phyloP scores from a whole-genome alignment of 768 basidiomycete species.

The Suillus clintonianus region DNA sequence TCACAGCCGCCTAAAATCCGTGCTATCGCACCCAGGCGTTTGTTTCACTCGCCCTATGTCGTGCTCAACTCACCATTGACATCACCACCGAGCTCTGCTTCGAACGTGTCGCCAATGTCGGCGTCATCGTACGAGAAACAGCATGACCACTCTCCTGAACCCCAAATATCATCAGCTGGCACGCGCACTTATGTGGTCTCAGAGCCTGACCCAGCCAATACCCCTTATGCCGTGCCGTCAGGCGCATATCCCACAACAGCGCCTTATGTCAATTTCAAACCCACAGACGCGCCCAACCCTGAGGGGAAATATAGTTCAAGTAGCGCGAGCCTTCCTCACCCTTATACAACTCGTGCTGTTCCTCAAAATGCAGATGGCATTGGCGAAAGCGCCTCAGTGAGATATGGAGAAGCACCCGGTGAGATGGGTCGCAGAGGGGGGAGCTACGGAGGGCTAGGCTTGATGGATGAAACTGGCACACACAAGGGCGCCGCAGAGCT shows the following conservation, averaged over 20 bases:
- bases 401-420: slow-evolving; percentile 44
- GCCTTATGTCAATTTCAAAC: slow-evolving; percentile 44
- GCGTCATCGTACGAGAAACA: slow-evolving; percentile 62
- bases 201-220: slow-evolving; percentile 63
- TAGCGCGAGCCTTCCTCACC: slow-evolving; percentile 43
- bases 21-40: slow-evolving; percentile 31
- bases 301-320: slow-evolving; percentile 45
- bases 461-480: slow-evolving; percentile 47
- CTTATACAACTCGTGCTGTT: slow-evolving; percentile 43
- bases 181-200: slow-evolving; percentile 73
- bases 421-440: slow-evolving; percentile 46
- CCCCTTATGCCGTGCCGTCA: slow-evolving; percentile 68
- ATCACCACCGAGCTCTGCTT: slow-evolving; percentile 31
- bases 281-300: slow-evolving; percentile 42
- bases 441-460: slow-evolving; percentile 41
- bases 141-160: slow-evolving; percentile 51
- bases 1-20: not conserved
- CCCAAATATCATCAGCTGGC: slow-evolving; percentile 43
- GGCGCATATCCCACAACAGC: slow-evolving; percentile 62
- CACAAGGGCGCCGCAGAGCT: slow-evolving; percentile 38
- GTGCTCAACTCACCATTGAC: slow-evolving; percentile 46
- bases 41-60: slow-evolving; percentile 69
- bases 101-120: slow-evolving; percentile 24
- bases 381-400: slow-evolving; percentile 49
- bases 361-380: slow-evolving; percentile 45